phyloP scores from a whole-genome alignment of 495 filamentous ascomycete species.

The Annulohypoxylon moriforme region DNA sequence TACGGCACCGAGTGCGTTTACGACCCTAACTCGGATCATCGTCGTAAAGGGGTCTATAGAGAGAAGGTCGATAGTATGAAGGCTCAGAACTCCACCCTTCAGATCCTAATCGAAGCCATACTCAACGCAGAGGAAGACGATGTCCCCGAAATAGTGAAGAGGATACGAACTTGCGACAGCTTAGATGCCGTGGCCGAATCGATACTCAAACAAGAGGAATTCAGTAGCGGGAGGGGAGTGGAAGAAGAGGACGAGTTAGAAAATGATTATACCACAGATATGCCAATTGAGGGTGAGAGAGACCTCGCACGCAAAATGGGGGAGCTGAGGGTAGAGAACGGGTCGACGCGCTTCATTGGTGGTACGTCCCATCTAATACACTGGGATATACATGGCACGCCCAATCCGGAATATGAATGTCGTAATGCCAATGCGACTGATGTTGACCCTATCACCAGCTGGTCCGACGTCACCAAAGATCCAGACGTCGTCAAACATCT shows the following conservation, averaged over 20 bases:
- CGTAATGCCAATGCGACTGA: slow-evolving; percentile 58
- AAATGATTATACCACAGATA: slow-evolving; percentile 53
- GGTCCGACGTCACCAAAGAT: slow-evolving; percentile 89
- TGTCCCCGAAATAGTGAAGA: slow-evolving; percentile 80
- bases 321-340: slow-evolving; percentile 86
- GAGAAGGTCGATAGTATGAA: slow-evolving; percentile 92
- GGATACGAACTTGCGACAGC: slow-evolving; percentile 92
- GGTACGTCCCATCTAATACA: slow-evolving; percentile 95
- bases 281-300: slow-evolving; percentile 77
- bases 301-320: slow-evolving; percentile 94
- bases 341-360: slow-evolving; percentile 90
- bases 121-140: slow-evolving; percentile 89
- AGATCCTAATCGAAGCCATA: slow-evolving; percentile 92
- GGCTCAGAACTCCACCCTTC: slow-evolving; percentile 86
- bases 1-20: slow-evolving; percentile 95
- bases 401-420: slow-evolving; percentile 64
- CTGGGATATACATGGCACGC: slow-evolving; percentile 61
- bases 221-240: slow-evolving; percentile 54
- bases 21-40: slow-evolving; percentile 94
- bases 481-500: slow-evolving; percentile 83
- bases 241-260: slow-evolving; percentile 57
- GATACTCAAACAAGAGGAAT: slow-evolving; percentile 66
- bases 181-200: slow-evolving; percentile 89
- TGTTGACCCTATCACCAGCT: slow-evolving; percentile 77
- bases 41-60: slow-evolving; percentile 95